Conservation (phyloP, 768 basidiomycete species). For the Lactarius pseudohatsudake region DNA sequence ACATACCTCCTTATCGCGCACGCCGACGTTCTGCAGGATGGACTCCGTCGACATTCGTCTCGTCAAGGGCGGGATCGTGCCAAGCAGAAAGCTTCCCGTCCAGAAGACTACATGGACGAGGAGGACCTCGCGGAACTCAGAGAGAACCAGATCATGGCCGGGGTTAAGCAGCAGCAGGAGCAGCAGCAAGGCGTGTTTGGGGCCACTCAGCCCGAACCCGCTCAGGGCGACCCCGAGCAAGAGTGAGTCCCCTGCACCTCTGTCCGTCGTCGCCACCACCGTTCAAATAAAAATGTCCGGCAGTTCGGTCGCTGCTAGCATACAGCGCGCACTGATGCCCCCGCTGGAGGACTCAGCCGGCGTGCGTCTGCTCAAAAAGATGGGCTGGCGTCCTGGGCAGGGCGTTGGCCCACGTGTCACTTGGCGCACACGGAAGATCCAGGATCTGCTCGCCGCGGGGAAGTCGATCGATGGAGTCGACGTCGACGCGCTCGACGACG, state of each 20-base stretch:
- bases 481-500: constrained; percentile 43
- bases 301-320: constrained; percentile 62
- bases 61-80: constrained; percentile 78
- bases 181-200: constrained; percentile 69
- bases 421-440: constrained; percentile 67
- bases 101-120: constrained; percentile 99
- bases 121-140: constrained; percentile 87
- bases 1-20: neutral
- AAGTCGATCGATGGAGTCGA: constrained; percentile 37
- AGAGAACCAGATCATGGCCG: constrained; percentile 55
- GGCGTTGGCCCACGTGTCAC: constrained; percentile 91
- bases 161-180: constrained; percentile 77
- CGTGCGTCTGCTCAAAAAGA: constrained; percentile 83
- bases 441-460: constrained; percentile 54
- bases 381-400: constrained; percentile 94
- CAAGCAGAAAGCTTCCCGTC: constrained; percentile 57
- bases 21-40: constrained; percentile 65
- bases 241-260: constrained; percentile 47
- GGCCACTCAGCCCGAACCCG: constrained; percentile 52
- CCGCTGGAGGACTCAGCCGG: constrained; percentile 79
- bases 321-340: constrained; percentile 68
- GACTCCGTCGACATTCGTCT: constrained; percentile 90
- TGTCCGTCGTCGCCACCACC: neutral
- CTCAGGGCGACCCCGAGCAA: constrained; percentile 45
- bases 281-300: neutral